Evolutionary conservation across 176 grass and related monocot species (phyloP).

Genomic region (Saccharum spontaneum): DNA sequence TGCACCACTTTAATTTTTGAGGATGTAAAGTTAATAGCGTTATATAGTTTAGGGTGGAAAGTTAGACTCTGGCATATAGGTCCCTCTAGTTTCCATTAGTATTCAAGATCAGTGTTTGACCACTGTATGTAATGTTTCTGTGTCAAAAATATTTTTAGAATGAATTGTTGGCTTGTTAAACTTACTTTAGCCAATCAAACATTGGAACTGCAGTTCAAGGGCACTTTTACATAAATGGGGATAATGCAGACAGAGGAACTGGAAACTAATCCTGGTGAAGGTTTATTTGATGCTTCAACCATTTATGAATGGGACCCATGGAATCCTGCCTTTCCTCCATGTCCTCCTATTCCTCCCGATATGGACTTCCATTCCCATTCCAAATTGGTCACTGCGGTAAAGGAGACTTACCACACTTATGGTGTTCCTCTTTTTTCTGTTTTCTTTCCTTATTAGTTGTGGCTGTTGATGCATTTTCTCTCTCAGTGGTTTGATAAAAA

Average conservation of each 20-base stretch:
- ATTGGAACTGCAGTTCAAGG: too few relatives aligned
- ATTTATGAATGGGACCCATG: conserved; percentile 14
- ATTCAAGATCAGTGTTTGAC: too few relatives aligned
- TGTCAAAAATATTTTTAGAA: too few relatives aligned
- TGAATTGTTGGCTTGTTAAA: too few relatives aligned
- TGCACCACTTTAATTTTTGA: too few relatives aligned
- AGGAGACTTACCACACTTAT: neutral
- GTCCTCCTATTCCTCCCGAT: neutral
- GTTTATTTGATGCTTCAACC: neutral
- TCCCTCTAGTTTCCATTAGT: too few relatives aligned
- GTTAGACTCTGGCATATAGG: too few relatives aligned
- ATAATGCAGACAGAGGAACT: neutral
- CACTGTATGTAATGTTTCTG: too few relatives aligned
- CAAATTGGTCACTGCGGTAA: neutral
- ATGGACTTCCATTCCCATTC: neutral
- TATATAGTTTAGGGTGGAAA: too few relatives aligned
- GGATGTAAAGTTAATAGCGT: too few relatives aligned
- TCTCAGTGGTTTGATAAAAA: neutral
- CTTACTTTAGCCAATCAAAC: too few relatives aligned
- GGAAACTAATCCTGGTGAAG: neutral
- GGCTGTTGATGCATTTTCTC: neutral
- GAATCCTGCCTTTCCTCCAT: conserved; percentile 3
- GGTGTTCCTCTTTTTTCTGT: neutral
- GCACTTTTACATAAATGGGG: neutral
- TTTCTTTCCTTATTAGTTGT: neutral